Conservation (phyloP, 208 protist genomes). For the Acanthamoeba triangularis region DNA sequence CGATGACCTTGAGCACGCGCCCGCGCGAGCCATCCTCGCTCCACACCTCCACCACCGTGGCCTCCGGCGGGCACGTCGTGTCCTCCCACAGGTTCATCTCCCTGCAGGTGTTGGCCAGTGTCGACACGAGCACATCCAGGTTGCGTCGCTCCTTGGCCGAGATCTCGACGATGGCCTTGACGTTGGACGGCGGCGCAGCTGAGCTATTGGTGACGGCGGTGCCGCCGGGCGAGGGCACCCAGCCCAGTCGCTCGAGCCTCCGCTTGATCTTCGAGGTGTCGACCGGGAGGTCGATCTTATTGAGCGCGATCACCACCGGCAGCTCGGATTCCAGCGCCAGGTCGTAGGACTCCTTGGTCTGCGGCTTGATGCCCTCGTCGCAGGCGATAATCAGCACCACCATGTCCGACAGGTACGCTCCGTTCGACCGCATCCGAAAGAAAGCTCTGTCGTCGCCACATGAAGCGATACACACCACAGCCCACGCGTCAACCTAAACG, state of each 20-base stretch:
- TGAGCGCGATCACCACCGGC: slow-evolving; percentile 97
- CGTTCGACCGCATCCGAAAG: slow-evolving; percentile 95
- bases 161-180: slow-evolving; percentile 90
- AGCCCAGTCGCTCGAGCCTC: slow-evolving; percentile 88
- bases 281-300: slow-evolving; percentile 97
- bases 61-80: slow-evolving; percentile 92
- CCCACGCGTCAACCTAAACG: too few relatives aligned
- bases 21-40: slow-evolving; percentile 57
- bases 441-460: slow-evolving; percentile 93
- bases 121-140: slow-evolving; percentile 94
- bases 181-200: not conserved
- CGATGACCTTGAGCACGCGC: slow-evolving; percentile 54
- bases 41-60: slow-evolving; percentile 94
- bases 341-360: slow-evolving; percentile 92
- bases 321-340: slow-evolving; percentile 63
- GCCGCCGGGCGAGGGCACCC: slow-evolving; percentile 79
- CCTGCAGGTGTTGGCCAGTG: slow-evolving; percentile 94
- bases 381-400: slow-evolving; percentile 97
- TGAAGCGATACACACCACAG: not conserved
- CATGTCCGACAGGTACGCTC: slow-evolving; percentile 97
- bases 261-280: slow-evolving; percentile 88
- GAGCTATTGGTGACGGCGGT: slow-evolving; percentile 81
- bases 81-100: slow-evolving; percentile 94
- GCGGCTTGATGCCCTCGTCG: slow-evolving; percentile 97
- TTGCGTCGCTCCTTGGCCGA: slow-evolving; percentile 93